These are phyloP conservation scores for Setaria italica DNA, from an alignment of 202 grass and related monocot species.

Conservation along the genomic window DNA sequence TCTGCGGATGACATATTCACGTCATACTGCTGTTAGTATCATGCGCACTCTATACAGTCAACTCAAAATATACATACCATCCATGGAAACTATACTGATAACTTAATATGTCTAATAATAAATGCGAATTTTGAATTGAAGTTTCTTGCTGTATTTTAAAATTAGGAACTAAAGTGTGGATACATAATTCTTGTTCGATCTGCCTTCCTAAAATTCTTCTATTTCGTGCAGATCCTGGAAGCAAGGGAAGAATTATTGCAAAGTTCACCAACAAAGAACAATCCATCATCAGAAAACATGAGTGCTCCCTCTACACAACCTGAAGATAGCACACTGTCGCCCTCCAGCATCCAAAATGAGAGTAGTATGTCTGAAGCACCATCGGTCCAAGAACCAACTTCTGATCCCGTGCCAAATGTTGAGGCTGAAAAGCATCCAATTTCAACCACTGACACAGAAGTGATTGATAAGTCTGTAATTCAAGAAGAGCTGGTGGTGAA, in stretches of 20 bases:
- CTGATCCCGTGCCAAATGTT: conserved; percentile 33
- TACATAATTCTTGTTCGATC: background rate
- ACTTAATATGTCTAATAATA: background rate
- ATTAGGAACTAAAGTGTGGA: background rate
- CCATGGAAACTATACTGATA: background rate
- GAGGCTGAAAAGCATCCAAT: conserved; percentile 69
- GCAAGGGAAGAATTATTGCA: conserved; percentile 70
- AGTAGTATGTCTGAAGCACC: conserved; percentile 33
- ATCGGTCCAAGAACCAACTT: conserved; percentile 49
- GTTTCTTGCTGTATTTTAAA: conserved; percentile 23
- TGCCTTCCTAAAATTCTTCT: conserved; percentile 3
- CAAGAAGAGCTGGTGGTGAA: conserved; percentile 68
- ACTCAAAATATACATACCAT: background rate
- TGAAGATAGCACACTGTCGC: conserved; percentile 37
- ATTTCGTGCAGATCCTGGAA: conserved; percentile 66
- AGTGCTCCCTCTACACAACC: conserved; percentile 25
- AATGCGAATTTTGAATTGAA: conserved; percentile 7
- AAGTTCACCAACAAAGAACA: conserved; percentile 52
- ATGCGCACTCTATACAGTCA: background rate
- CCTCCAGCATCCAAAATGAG: conserved; percentile 38
- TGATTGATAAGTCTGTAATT: conserved; percentile 83
- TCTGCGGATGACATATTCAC: background rate
- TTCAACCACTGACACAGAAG: conserved; percentile 49
- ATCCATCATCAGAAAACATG: conserved; percentile 44
- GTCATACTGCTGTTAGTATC: conserved; percentile 3